Percentiles rank a stretch among this genome's conserved stretches.
Evolutionary conservation across 805 yeast species (phyloP).

Genomic region (Yarrowia porcina): DNA sequence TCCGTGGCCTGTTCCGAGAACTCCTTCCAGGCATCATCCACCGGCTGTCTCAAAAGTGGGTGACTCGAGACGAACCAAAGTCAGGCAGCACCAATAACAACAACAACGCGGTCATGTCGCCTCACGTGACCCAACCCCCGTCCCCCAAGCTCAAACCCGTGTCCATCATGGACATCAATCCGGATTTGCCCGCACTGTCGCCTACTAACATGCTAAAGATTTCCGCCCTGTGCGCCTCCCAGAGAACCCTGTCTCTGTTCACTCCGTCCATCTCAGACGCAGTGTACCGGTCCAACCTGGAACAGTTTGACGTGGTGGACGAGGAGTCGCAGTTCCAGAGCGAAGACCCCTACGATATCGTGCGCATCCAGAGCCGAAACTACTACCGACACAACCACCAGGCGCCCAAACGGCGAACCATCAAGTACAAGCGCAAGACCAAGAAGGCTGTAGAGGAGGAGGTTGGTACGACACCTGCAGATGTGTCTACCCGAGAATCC

Average conservation of each 20-base stretch:
- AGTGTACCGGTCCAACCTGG: constrained; percentile 53
- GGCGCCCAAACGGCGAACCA: constrained; percentile 46
- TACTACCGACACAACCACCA: constrained; percentile 35
- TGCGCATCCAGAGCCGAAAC: constrained; percentile 35
- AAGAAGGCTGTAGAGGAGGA: background rate
- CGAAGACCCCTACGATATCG: constrained; percentile 38
- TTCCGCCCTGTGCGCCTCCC: constrained; percentile 63
- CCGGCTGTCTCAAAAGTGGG: constrained; percentile 65
- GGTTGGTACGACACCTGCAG: background rate
- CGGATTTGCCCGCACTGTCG: constrained; percentile 58
- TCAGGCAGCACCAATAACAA: background rate
- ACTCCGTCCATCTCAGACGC: constrained; percentile 58
- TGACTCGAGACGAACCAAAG: constrained; percentile 41
- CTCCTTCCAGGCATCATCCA: constrained; percentile 78
- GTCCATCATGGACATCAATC: constrained; percentile 51
- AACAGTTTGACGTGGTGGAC: constrained; percentile 33
- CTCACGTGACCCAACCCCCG: constrained; percentile 25
- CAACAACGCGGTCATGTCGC: constrained; percentile 14
- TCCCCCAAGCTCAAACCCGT: constrained; percentile 40
- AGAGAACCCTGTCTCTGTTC: constrained; percentile 75
- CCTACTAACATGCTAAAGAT: constrained; percentile 66
- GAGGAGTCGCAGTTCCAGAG: constrained; percentile 37
- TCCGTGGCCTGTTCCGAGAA: constrained; percentile 76
- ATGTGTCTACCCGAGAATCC: background rate
- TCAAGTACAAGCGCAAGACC: constrained; percentile 33